Conservation (phyloP, 345 rosid species). For the Hevea brasiliensis region DNA sequence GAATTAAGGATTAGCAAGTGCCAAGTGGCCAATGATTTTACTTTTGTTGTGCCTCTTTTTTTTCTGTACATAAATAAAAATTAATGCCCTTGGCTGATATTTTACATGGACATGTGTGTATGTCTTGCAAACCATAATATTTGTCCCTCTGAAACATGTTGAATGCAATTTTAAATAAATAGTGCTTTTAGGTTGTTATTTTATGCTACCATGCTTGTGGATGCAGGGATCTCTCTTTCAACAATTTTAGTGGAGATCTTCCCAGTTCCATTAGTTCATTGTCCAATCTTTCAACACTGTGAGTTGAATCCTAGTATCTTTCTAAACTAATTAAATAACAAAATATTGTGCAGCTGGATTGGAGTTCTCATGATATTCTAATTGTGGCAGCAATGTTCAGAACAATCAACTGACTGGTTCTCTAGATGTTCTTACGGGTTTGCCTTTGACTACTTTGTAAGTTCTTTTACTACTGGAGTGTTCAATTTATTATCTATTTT, state of each 20-base stretch:
- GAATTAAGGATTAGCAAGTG: neutral
- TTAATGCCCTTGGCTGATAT: neutral
- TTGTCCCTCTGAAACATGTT: neutral
- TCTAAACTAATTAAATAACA: neutral
- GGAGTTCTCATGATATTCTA: slow-evolving; percentile 20
- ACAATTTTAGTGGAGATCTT: slow-evolving; percentile 88
- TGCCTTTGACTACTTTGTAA: slow-evolving; percentile 82
- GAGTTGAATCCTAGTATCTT: slow-evolving; percentile 41
- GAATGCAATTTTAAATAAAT: neutral
- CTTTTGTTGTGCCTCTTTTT: neutral
- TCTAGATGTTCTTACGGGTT: slow-evolving; percentile 55
- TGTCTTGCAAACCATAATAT: neutral
- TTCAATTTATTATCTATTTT: neutral
- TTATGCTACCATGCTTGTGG: slow-evolving; percentile 3
- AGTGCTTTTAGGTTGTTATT: slow-evolving; percentile 1
- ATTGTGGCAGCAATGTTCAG: slow-evolving; percentile 73
- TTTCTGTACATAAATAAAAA: neutral
- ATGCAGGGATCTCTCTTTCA: slow-evolving; percentile 89
- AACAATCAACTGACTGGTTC: slow-evolving; percentile 87
- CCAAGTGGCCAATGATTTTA: neutral
- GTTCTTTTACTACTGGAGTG: slow-evolving; percentile 26
- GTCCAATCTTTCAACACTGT: slow-evolving; percentile 73
- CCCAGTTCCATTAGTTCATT: slow-evolving; percentile 72
- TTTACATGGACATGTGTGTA: neutral
- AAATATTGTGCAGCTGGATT: slow-evolving; percentile 5